Percentiles rank a stretch among this genome's conserved stretches.
These are phyloP conservation scores for Phaeoacremonium minimum DNA, from an alignment of 2,329 filamentous ascomycete genomes.

Conservation along the genomic window DNA sequence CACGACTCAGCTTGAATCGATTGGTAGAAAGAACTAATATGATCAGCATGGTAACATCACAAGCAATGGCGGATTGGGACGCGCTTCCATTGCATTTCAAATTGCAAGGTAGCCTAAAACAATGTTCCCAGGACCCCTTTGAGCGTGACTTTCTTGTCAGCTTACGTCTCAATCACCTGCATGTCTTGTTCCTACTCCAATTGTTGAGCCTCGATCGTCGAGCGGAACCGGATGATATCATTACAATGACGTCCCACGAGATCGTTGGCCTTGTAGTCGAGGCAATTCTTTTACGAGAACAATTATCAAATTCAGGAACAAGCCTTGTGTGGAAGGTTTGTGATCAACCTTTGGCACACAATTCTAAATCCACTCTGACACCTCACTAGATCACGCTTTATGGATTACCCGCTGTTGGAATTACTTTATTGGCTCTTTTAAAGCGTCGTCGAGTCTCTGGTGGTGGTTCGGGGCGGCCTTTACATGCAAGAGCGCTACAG, in stretches of 20 bases:
- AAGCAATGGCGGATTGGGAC: constrained; percentile 16
- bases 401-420: constrained; percentile 26
- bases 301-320: constrained; percentile 25
- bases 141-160: constrained; percentile 25
- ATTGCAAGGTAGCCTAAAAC: constrained; percentile 10
- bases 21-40: not conserved
- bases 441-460: constrained; percentile 7
- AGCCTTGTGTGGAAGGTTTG: constrained; percentile 25
- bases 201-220: constrained; percentile 14
- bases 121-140: constrained; percentile 11
- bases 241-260: constrained; percentile 17
- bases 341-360: constrained; percentile 3
- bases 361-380: not conserved
- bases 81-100: constrained; percentile 18
- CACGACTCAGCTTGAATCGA: constrained; percentile 2
- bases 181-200: constrained; percentile 23
- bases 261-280: constrained; percentile 23
- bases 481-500: constrained; percentile 17
- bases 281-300: constrained; percentile 19
- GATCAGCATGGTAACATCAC: constrained; percentile 10
- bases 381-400: constrained; percentile 22
- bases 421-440: constrained; percentile 21
- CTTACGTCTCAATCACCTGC: constrained; percentile 23
- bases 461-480: constrained; percentile 1
- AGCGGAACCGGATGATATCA: constrained; percentile 15